Evolutionary conservation across 768 basidiomycete genomes (phyloP).

Genomic region (Macrolepiota fuliginosa): DNA sequence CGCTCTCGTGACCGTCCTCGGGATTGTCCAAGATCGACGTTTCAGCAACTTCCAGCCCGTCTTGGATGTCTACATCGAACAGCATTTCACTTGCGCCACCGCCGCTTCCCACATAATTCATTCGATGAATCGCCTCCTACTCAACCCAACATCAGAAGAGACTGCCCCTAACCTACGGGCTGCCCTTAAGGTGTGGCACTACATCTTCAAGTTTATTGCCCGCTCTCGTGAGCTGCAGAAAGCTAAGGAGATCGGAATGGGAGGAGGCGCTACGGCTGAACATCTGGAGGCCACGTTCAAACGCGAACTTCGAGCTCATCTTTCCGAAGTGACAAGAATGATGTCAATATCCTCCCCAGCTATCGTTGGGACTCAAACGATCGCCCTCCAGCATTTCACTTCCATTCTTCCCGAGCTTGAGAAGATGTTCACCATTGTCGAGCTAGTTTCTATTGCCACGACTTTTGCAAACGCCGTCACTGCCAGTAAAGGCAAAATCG

Average conservation of each 20-base stretch:
- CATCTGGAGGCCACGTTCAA: slow-evolving; percentile 86
- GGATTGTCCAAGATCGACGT: slow-evolving; percentile 89
- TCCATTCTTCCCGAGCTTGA: slow-evolving; percentile 86
- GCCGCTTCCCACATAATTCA: slow-evolving; percentile 84
- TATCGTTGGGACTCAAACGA: slow-evolving; percentile 94
- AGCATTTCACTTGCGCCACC: slow-evolving; percentile 78
- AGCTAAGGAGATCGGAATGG: slow-evolving; percentile 73
- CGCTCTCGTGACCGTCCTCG: slow-evolving; percentile 86
- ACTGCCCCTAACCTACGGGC: slow-evolving; percentile 79
- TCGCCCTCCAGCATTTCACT: slow-evolving; percentile 91
- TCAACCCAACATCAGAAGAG: slow-evolving; percentile 67
- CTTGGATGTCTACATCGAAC: slow-evolving; percentile 88
- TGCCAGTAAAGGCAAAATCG: slow-evolving; percentile 78
- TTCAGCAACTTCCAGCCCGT: slow-evolving; percentile 96
- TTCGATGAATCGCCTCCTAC: slow-evolving; percentile 82
- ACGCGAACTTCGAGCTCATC: slow-evolving; percentile 73
- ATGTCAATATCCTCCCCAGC: slow-evolving; percentile 79
- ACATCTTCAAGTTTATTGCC: slow-evolving; percentile 92
- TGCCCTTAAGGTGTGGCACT: slow-evolving; percentile 95
- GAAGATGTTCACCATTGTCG: slow-evolving; percentile 75
- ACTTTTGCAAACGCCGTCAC: slow-evolving; percentile 84
- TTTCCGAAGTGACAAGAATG: slow-evolving; percentile 81
- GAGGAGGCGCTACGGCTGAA: slow-evolving; percentile 78
- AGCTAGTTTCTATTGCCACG: slow-evolving; percentile 84
- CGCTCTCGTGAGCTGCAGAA: slow-evolving; percentile 89